A percentile compares a stretch with the other conserved stretches of the same genome.
phyloP scores from a whole-genome alignment of 495 filamentous ascomycete species.

The Aspergillus nanangensis region DNA sequence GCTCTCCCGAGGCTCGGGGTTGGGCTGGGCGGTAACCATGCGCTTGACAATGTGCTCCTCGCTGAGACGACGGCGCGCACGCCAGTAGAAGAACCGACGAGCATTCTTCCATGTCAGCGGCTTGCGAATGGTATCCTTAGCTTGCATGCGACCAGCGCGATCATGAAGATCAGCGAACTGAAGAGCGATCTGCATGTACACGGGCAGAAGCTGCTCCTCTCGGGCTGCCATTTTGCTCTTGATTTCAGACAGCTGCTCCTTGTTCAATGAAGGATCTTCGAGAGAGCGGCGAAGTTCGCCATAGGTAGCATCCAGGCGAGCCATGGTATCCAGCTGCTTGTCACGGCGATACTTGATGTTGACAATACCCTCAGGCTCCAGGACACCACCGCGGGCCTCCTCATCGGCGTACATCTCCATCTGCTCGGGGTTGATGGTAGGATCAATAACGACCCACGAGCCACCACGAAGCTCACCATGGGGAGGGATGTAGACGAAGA shows the following conservation, averaged over 20 bases:
- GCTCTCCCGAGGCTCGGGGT: constrained; percentile 23
- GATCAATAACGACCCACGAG: constrained; percentile 98
- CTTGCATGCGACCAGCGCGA: constrained; percentile 94
- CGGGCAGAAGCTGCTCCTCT: constrained; percentile 82
- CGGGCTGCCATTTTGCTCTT: constrained; percentile 85
- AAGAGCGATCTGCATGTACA: constrained; percentile 87
- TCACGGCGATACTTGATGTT: constrained; percentile 98
- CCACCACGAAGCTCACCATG: constrained; percentile 96
- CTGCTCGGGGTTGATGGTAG: constrained; percentile 89
- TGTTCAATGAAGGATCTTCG: constrained; percentile 59
- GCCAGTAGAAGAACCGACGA: constrained; percentile 99
- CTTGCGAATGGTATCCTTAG: constrained; percentile 88
- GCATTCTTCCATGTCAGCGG: constrained; percentile 82
- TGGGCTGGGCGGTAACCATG: constrained; percentile 56
- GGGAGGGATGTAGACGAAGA: constrained; percentile 98
- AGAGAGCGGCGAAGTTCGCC: constrained; percentile 74
- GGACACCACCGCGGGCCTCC: constrained; percentile 90
- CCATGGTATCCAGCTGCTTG: constrained; percentile 97
- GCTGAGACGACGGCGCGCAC: constrained; percentile 91
- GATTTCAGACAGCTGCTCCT: constrained; percentile 69
- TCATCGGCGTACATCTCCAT: constrained; percentile 99
- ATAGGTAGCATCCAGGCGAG: constrained; percentile 82
- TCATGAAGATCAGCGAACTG: constrained; percentile 98
- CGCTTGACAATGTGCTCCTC: constrained; percentile 93
- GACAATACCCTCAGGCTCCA: constrained; percentile 97